phyloP scores from a whole-genome alignment of 2,329 filamentous ascomycete genomes.

The Hypoxylon sp. region DNA sequence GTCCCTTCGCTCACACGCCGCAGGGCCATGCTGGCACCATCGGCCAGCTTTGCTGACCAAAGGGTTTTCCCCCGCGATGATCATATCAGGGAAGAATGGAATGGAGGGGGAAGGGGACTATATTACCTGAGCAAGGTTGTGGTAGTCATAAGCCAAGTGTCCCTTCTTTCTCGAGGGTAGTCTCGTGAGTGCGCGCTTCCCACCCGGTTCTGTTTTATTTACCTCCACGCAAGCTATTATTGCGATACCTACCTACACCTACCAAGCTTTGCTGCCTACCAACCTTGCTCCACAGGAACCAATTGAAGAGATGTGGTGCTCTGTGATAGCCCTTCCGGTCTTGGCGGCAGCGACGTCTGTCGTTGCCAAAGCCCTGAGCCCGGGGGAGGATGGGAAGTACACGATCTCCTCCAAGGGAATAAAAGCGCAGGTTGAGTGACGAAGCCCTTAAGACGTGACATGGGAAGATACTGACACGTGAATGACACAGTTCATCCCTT shows the following conservation, averaged over 20 bases:
- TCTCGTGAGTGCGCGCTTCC: constrained; percentile 26
- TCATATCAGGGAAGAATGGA: constrained; percentile 29
- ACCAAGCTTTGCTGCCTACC: constrained; percentile 1
- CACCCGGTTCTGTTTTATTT: constrained; percentile 8
- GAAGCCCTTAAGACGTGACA: neutral
- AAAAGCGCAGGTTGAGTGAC: constrained; percentile 48
- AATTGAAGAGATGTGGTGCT: constrained; percentile 44
- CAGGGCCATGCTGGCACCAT: constrained; percentile 11
- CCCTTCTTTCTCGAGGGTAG: constrained; percentile 25
- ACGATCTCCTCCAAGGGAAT: constrained; percentile 48
- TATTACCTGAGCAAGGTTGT: constrained; percentile 21
- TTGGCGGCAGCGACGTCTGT: constrained; percentile 42
- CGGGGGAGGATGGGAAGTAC: constrained; percentile 49
- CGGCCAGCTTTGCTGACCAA: constrained; percentile 21
- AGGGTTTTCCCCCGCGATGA: constrained; percentile 24
- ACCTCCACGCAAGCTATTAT: constrained; percentile 17
- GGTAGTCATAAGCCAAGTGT: constrained; percentile 41
- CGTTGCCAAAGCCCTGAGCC: constrained; percentile 40
- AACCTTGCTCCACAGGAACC: constrained; percentile 23
- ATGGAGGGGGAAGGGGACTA: constrained; percentile 18
- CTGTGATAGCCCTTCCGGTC: constrained; percentile 34
- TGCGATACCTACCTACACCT: constrained; percentile 25
- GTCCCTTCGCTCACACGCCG: constrained; percentile 28
- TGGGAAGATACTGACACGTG: constrained; percentile 13
- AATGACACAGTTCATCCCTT: constrained; percentile 48